phyloP scores from a whole-genome alignment of 2,329 filamentous ascomycete species.

The Rutstroemia sp. region DNA sequence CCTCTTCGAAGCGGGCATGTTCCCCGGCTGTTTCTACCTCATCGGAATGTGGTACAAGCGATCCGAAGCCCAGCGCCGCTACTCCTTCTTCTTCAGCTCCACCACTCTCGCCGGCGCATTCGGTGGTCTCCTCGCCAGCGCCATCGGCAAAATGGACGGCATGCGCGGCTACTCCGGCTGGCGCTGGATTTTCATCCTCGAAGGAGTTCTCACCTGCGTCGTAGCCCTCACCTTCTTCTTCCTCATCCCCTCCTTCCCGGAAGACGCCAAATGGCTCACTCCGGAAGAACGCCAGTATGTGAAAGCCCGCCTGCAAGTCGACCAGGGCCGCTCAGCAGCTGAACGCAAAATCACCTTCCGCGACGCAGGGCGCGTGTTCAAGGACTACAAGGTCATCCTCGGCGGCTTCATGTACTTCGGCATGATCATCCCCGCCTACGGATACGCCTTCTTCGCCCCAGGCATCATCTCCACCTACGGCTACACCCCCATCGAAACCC shows the following conservation, averaged over 20 bases:
- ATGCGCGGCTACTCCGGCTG: conserved; percentile 62
- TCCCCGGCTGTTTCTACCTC: conserved; percentile 66
- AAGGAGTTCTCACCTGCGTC: conserved; percentile 57
- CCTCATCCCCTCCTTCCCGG: conserved; percentile 65
- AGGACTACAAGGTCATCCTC: conserved; percentile 66
- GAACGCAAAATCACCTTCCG: conserved; percentile 52
- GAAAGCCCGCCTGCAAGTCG: conserved; percentile 56
- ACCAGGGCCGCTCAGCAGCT: conserved; percentile 59
- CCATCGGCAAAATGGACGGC: conserved; percentile 82
- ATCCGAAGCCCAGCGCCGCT: conserved; percentile 81
- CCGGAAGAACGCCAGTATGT: conserved; percentile 63
- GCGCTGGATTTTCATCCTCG: conserved; percentile 80
- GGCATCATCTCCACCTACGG: conserved; percentile 62
- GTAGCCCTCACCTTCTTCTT: conserved; percentile 60
- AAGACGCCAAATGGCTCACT: conserved; percentile 64
- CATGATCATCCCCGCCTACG: conserved; percentile 68
- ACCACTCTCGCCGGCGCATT: conserved; percentile 78
- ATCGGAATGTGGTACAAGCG: conserved; percentile 88
- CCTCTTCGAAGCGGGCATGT: conserved; percentile 67
- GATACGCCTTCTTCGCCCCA: conserved; percentile 71
- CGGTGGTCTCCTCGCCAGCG: conserved; percentile 75
- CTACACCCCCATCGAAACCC: conserved; percentile 47
- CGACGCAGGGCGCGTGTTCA: conserved; percentile 58
- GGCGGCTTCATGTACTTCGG: conserved; percentile 79
- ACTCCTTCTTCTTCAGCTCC: conserved; percentile 86